phyloP scores from a whole-genome alignment of 805 yeast genomes.

The Nakazawaea sp. region DNA sequence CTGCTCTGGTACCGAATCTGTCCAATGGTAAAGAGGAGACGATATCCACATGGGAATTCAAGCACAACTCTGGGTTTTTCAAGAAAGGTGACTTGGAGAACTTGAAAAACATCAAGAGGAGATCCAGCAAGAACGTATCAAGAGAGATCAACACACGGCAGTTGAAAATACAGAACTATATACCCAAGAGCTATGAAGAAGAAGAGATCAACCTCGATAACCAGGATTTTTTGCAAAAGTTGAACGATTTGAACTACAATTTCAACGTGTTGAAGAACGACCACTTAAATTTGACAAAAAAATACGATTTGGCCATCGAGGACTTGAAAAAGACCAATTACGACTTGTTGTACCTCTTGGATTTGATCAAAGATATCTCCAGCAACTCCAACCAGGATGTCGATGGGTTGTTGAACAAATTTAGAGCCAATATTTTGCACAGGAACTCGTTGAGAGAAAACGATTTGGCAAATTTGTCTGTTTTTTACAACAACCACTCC shows the following conservation, averaged over 20 bases:
- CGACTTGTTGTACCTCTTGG: constrained; percentile 48
- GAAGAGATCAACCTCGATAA: constrained; percentile 1
- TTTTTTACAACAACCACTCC: not conserved
- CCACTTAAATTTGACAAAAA: constrained; percentile 32
- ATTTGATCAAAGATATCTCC: constrained; percentile 23
- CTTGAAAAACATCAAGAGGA: constrained; percentile 68
- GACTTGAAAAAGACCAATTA: constrained; percentile 42
- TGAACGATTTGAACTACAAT: constrained; percentile 31
- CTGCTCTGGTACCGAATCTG: not conserved
- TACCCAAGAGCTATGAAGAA: constrained; percentile 7
- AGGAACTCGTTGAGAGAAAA: constrained; percentile 21
- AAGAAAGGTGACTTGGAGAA: constrained; percentile 75
- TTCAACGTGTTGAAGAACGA: constrained; percentile 33
- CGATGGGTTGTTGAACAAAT: constrained; percentile 18
- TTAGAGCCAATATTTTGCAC: constrained; percentile 21
- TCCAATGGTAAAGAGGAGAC: constrained; percentile 8
- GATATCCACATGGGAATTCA: constrained; percentile 68
- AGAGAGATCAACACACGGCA: constrained; percentile 6
- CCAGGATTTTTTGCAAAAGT: constrained; percentile 11
- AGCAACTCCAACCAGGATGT: constrained; percentile 14
- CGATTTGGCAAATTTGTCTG: constrained; percentile 4
- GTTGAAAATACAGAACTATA: constrained; percentile 8
- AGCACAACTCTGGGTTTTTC: constrained; percentile 74
- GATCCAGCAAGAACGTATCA: constrained; percentile 35
- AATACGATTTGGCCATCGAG: constrained; percentile 40